Evolutionary conservation across 2,329 filamentous ascomycete species (phyloP).

Genomic region (Xylariales sp.): DNA sequence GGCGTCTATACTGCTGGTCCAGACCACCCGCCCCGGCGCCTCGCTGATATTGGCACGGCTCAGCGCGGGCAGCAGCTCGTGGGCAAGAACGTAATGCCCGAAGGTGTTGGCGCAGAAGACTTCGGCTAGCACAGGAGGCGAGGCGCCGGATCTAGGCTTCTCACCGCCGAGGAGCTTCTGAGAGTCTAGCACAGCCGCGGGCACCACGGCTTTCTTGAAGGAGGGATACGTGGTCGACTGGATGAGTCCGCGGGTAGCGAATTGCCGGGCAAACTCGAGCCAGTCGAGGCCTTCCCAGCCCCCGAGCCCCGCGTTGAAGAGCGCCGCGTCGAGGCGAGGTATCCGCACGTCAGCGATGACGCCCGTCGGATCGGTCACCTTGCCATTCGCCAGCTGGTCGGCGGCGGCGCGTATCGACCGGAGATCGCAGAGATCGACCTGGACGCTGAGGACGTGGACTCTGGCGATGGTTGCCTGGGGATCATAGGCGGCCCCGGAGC

Average conservation of each 20-base stretch:
- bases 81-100: conserved; percentile 90
- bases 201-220: conserved; percentile 74
- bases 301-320: conserved; percentile 90
- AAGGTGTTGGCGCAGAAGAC: conserved; percentile 95
- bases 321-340: conserved; percentile 79
- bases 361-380: conserved; percentile 58
- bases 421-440: conserved; percentile 71
- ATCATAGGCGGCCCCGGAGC: conserved; percentile 54
- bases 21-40: conserved; percentile 77
- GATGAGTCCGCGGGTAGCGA: conserved; percentile 70
- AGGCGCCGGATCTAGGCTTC: conserved; percentile 25
- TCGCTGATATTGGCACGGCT: conserved; percentile 57
- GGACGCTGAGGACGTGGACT: conserved; percentile 68
- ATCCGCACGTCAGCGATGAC: conserved; percentile 59
- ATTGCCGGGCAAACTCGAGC: conserved; percentile 63
- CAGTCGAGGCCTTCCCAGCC: conserved; percentile 87
- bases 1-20: conserved; percentile 87
- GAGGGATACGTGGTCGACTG: conserved; percentile 79
- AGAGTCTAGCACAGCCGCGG: conserved; percentile 57
- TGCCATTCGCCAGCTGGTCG: conserved; percentile 57
- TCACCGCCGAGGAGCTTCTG: conserved; percentile 49
- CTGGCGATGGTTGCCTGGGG: conserved; percentile 59
- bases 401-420: conserved; percentile 62
- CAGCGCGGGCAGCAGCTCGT: conserved; percentile 82
- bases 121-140: conserved; percentile 75